A percentile compares a stretch with the other conserved stretches of the same genome.
These are phyloP conservation scores for Pseudodiploospora longispora DNA, from an alignment of 2,329 filamentous ascomycete genomes.

Conservation along the genomic window DNA sequence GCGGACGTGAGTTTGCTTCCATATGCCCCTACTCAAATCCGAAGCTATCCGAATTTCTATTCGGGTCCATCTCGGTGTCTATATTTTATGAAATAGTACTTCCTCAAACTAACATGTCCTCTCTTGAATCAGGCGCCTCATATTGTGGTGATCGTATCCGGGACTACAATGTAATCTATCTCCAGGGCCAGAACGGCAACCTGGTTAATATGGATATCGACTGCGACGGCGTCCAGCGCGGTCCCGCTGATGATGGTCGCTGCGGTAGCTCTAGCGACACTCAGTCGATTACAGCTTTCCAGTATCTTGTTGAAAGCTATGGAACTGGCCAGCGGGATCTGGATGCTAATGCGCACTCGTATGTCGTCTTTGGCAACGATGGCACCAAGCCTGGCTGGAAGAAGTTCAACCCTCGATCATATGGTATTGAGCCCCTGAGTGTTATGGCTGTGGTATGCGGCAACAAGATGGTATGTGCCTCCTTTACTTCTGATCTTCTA, in stretches of 20 bases:
- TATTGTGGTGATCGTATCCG: constrained; percentile 41
- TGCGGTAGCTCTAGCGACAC: constrained; percentile 37
- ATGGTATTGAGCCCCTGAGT: constrained; percentile 41
- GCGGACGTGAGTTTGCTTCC: constrained; percentile 22
- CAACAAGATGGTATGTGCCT: constrained; percentile 30
- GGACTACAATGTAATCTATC: constrained; percentile 37
- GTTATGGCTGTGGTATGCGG: constrained; percentile 49
- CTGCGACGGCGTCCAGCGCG: constrained; percentile 43
- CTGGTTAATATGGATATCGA: constrained; percentile 51
- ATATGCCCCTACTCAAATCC: background rate
- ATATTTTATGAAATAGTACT: background rate
- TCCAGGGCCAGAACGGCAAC: constrained; percentile 33
- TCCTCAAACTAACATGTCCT: background rate
- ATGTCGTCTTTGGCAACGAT: constrained; percentile 46
- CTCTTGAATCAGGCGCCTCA: constrained; percentile 18
- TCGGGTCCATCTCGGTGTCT: too few species aligned
- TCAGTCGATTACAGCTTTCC: constrained; percentile 41
- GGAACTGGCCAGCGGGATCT: constrained; percentile 32
- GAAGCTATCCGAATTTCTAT: too few species aligned
- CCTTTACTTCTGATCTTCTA: background rate
- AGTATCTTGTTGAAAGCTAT: constrained; percentile 28
- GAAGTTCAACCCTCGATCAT: constrained; percentile 31
- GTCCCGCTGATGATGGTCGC: constrained; percentile 32
- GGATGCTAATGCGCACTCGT: constrained; percentile 43
- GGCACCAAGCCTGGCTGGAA: constrained; percentile 23